These are phyloP conservation scores for Dactylonectria estremocensis DNA, from an alignment of 2,329 filamentous ascomycete genomes.

Conservation along the genomic window DNA sequence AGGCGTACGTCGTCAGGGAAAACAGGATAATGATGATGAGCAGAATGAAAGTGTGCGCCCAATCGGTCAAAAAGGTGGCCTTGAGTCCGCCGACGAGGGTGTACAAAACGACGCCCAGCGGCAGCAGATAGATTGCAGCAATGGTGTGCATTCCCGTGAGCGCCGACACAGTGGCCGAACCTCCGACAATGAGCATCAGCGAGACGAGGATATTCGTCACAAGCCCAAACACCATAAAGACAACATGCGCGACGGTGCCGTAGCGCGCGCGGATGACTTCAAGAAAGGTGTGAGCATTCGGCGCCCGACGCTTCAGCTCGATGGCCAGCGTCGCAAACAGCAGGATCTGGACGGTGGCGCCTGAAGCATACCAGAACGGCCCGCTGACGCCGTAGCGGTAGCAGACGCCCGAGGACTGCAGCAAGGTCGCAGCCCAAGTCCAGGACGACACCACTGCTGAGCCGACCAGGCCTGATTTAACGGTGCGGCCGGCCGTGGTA, in stretches of 20 bases:
- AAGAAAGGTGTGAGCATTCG: constrained; percentile 88
- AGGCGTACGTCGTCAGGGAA: constrained; percentile 85
- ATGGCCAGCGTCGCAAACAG: constrained; percentile 93
- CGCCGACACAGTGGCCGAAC: constrained; percentile 70
- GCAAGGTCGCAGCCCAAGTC: constrained; percentile 91
- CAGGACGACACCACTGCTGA: constrained; percentile 93
- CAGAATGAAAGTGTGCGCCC: constrained; percentile 88
- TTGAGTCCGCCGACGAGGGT: constrained; percentile 87
- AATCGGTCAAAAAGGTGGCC: constrained; percentile 89
- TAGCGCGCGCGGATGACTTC: constrained; percentile 89
- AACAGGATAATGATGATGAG: constrained; percentile 90
- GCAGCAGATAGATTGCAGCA: constrained; percentile 87
- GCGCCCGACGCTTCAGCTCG: constrained; percentile 87
- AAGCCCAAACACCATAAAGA: constrained; percentile 86
- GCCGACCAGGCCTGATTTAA: constrained; percentile 90
- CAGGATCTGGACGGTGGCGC: constrained; percentile 86
- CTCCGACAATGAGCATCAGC: constrained; percentile 90
- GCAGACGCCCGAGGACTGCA: constrained; percentile 86
- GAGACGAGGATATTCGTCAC: constrained; percentile 91
- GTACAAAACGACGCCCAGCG: constrained; percentile 80
- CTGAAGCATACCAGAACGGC: constrained; percentile 73
- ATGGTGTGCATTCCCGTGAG: constrained; percentile 69
- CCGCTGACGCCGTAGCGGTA: constrained; percentile 82
- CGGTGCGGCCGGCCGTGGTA: constrained; percentile 87
- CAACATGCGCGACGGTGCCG: constrained; percentile 78